Base-by-base conservation (phyloP, 371 early-diverging fungal genomes). In the Mortierella sp. region DNA sequence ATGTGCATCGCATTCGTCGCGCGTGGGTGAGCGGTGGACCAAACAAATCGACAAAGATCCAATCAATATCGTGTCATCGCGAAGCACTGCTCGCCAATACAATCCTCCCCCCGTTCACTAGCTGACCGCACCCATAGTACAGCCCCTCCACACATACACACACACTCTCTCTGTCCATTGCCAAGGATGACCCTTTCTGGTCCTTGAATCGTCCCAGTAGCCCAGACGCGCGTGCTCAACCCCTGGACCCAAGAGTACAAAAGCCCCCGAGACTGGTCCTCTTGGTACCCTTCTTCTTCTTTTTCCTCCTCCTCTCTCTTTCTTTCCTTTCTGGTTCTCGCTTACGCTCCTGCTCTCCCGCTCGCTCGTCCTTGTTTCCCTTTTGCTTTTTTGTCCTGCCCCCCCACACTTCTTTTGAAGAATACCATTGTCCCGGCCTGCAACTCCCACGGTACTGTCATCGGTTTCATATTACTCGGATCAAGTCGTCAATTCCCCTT, bases 1-100 rank as follows among this genome's bases (percentile, higher is more conserved):
- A n/a, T n/a, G 34, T 34, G 34, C 34, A 34, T 34, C 34, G 34
- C 34, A 34, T 34, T 34, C 34, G 34, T 34, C 34, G 34, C 34
- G 34, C 34, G 44, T 21, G 44, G 47, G 47, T 8, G 22, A 43
- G 54, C 3, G 34, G 54, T n/a, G 48, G 46, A 59, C 63, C 4
- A 70, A 70, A 70, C 70, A 70, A 54, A 70, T 70, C 43, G 45
- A 59, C 70, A 58, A 70, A 70, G 63, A 70, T 63, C 64, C 63
- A 54, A 59, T 46, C 49, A 60, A 49, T 56, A 71, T 64, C 60
- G 71, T 64, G 65, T 63, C 71, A 64, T 64, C 60, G 43, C n/a
- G 24, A 53, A 28, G 52, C 64, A 47, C n/a, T 60, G 60, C 28
- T 54, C 50, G 60, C 71, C 71, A 71, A 60, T 63, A 57, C 54